Percentiles rank a stretch among this genome's conserved stretches.
Evolutionary conservation across 768 basidiomycete genomes (phyloP).

Genomic region (Cystofilobasidium macerans): DNA sequence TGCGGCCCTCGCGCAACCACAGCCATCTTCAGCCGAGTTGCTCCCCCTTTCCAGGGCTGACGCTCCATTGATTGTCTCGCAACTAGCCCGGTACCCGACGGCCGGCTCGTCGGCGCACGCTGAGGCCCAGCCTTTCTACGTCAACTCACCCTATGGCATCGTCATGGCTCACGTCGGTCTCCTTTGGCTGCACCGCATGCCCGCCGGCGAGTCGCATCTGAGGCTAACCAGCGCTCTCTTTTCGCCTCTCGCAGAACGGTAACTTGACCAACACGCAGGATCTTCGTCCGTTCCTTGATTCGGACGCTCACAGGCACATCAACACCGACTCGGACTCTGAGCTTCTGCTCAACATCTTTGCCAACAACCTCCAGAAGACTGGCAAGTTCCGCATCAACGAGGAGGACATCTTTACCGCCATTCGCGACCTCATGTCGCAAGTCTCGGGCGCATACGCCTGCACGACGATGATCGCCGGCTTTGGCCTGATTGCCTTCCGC

Average conservation of each 20-base stretch:
- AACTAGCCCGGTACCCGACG: conserved; percentile 95
- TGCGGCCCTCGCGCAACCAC: too few relatives aligned
- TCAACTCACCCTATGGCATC: conserved; percentile 99
- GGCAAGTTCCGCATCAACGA: conserved; percentile 99
- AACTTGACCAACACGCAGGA: conserved; percentile 86
- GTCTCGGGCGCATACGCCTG: conserved; percentile 92
- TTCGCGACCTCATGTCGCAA: conserved; percentile 75
- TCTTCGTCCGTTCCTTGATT: conserved; percentile 87
- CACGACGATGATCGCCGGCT: conserved; percentile 97
- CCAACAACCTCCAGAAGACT: conserved; percentile 92
- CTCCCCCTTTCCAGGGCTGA: too few relatives aligned
- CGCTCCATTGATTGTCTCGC: too few relatives aligned
- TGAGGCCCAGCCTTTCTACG: conserved; percentile 98
- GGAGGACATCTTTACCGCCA: conserved; percentile 94
- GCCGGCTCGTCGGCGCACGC: conserved; percentile 94
- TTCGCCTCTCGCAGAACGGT: conserved; percentile 58
- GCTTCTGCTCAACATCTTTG: conserved; percentile 90
- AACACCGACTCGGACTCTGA: conserved; percentile 98
- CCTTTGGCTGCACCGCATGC: background rate
- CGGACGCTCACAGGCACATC: conserved; percentile 92
- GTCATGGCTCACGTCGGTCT: conserved; percentile 83
- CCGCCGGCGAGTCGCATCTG: background rate
- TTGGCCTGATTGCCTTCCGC: conserved; percentile 93
- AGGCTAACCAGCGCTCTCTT: background rate
- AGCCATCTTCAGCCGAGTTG: too few relatives aligned